Evolutionary conservation across 768 basidiomycete genomes (phyloP).

Genomic region (Tricholomella constricta): DNA sequence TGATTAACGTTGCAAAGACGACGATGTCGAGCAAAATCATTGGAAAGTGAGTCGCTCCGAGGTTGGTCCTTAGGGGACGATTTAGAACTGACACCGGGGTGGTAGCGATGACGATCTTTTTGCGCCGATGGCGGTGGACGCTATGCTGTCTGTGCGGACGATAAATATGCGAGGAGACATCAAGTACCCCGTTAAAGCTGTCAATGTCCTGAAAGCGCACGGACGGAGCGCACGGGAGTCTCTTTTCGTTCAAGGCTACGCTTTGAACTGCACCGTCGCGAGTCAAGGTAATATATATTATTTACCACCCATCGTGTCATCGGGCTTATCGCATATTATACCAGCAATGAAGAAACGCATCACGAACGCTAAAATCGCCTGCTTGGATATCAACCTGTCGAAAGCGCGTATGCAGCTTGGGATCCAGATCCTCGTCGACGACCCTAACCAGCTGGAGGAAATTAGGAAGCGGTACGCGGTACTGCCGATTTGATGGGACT

Average conservation of each 20-base stretch:
- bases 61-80: not conserved
- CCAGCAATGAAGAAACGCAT: constrained; percentile 98
- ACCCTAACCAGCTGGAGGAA: constrained; percentile 94
- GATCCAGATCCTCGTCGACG: constrained; percentile 95
- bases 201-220: constrained; percentile 97
- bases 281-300: constrained; percentile 79
- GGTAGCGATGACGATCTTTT: constrained; percentile 94
- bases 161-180: constrained; percentile 92
- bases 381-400: constrained; percentile 96
- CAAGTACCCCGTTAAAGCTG: constrained; percentile 99
- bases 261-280: constrained; percentile 96
- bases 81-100: not conserved
- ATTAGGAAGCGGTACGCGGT: constrained; percentile 82
- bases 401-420: constrained; percentile 98
- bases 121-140: constrained; percentile 98
- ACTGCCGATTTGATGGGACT: not conserved
- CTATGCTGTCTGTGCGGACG: constrained; percentile 96
- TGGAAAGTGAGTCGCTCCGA: constrained; percentile 68
- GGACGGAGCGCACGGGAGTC: constrained; percentile 96
- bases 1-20: constrained; percentile 97
- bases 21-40: constrained; percentile 99
- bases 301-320: not conserved
- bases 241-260: constrained; percentile 93
- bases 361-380: constrained; percentile 93
- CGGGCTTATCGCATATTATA: not conserved